A percentile compares a stretch with the other conserved stretches of the same genome.
Conservation (phyloP, 2,329 filamentous ascomycete species). For the Nothomitra cinnamomea region DNA sequence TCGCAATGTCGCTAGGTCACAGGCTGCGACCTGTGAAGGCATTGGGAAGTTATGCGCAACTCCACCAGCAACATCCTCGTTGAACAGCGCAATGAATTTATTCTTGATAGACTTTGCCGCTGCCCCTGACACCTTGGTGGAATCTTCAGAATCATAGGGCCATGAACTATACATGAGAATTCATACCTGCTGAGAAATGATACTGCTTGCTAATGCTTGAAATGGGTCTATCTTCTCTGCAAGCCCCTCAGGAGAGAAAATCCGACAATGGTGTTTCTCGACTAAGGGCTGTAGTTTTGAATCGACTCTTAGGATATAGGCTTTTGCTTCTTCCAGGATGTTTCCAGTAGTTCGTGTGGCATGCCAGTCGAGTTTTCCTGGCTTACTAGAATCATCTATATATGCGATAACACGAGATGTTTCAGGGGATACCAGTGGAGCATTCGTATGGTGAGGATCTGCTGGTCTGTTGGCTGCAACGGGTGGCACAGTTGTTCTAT, state of each 20-base stretch:
- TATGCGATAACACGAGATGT: constrained; percentile 26
- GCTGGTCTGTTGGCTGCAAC: constrained; percentile 22
- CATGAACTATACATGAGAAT: background rate
- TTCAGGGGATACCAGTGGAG: constrained; percentile 29
- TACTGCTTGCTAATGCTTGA: constrained; percentile 62
- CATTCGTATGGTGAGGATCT: constrained; percentile 30
- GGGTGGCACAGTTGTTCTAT: background rate
- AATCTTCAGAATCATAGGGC: background rate
- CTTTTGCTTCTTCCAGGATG: constrained; percentile 57
- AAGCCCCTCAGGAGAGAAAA: constrained; percentile 72
- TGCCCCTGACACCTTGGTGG: constrained; percentile 63
- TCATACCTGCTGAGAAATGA: constrained; percentile 70
- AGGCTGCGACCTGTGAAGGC: constrained; percentile 52
- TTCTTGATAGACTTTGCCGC: constrained; percentile 79
- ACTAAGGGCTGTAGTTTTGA: constrained; percentile 54
- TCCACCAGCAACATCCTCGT: constrained; percentile 17
- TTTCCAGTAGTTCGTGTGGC: constrained; percentile 40
- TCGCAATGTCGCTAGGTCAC: constrained; percentile 50
- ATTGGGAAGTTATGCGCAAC: constrained; percentile 44
- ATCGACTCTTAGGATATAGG: constrained; percentile 58
- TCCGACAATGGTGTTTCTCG: constrained; percentile 53
- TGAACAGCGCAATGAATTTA: constrained; percentile 66
- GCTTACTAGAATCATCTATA: background rate
- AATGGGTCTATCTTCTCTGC: constrained; percentile 80
- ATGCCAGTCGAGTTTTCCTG: no score